A percentile compares a stretch with the other conserved stretches of the same genome.
Conservation (phyloP, 208 protist species). For the Leptomonas pyrrhocoris region DNA sequence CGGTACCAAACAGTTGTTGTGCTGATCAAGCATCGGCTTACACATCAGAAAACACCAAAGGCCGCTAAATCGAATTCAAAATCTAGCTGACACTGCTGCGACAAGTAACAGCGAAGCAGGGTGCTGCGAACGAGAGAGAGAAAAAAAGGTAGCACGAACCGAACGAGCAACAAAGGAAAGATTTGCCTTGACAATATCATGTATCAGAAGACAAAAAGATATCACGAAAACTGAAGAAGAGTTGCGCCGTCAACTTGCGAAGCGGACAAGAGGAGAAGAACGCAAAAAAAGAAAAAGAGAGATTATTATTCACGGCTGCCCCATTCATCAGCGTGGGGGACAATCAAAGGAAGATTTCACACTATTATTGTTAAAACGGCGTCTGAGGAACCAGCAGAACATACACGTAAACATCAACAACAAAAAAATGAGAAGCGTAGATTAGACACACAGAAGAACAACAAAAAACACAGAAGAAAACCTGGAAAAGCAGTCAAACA, state of each 20-base stretch:
- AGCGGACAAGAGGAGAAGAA: neutral
- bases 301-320: too few species aligned
- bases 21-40: too few species aligned
- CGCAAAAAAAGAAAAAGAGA: neutral
- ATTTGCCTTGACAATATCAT: neutral
- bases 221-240: neutral
- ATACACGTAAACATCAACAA: slow-evolving; percentile 5
- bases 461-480: neutral
- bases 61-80: neutral
- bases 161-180: neutral
- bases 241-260: neutral
- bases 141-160: neutral
- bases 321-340: too few species aligned
- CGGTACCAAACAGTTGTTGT: neutral
- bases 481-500: too few species aligned
- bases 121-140: neutral
- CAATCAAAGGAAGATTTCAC: too few species aligned
- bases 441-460: neutral
- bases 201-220: neutral
- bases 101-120: neutral
- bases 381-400: neutral
- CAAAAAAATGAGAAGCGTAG: slow-evolving; percentile 1
- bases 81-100: neutral
- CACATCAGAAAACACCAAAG: too few species aligned
- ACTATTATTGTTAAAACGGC: too few species aligned